Base-by-base conservation (phyloP, 768 basidiomycete species). In the Pulveroboletus sp. region DNA sequence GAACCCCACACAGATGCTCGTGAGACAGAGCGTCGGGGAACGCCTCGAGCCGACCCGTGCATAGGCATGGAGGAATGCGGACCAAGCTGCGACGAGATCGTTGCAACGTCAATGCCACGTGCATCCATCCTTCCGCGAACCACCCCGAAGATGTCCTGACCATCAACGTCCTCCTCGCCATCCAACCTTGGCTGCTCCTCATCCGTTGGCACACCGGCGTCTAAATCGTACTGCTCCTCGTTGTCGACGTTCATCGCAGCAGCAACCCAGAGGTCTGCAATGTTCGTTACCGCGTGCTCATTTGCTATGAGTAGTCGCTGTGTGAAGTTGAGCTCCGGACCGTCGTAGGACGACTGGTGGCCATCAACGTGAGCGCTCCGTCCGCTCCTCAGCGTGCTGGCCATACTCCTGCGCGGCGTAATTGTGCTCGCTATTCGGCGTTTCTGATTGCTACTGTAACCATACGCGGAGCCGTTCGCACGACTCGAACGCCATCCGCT, bases 211-310 rank as follows among this genome's bases (percentile, higher is more conserved):
- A 58, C 42, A 9, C 49, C 53, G 48, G 67, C 59, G 9, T 75
- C 77, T 15, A 70, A 68, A 52, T 75, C 73, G 52, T 87, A 88
- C 3, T 84, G 83, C 49, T 93, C 84, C 56, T 93, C 92, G 58
- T 89, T 87, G 62, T 95, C 93, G 28, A 86, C 91, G 52, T 95
- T 96, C 72, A 95, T 91, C 6, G 95, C 96, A 17, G 94, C 89
- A 5, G 93, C 92, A 45, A 98, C 91, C 96, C 96, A 99, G 18
- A 99, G 73, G 69, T 97, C 95, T 21, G 93, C 90, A 61, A 99
- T 89, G 57, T 86, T 92, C 49, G 91, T 94, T 5, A 93, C 93
- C 11, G 91, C 87, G 58, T 92, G 89, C 69, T 96, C 93, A 68
- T 96, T 96, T 17, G 95, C 95, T 73, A 94, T 83, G 39, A 95